A percentile compares a stretch with the other conserved stretches of the same genome.
phyloP scores from a whole-genome alignment of 2,329 filamentous ascomycete genomes.

The Aspergillus cejpii region DNA sequence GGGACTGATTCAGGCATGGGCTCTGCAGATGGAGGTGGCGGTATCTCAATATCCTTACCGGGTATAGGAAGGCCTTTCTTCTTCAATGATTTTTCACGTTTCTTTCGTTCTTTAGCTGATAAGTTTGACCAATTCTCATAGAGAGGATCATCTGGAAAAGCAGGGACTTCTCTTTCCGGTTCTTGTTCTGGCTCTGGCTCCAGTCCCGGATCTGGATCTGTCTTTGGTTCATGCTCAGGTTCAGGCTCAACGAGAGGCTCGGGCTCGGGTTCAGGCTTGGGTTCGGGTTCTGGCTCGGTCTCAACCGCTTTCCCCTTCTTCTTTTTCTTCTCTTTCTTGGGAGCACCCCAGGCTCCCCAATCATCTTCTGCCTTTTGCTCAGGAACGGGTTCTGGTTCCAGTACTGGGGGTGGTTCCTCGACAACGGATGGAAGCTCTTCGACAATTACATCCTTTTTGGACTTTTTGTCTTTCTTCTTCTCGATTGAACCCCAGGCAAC shows the following conservation, averaged over 20 bases:
- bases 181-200: constrained; percentile 24
- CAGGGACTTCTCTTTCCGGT: constrained; percentile 20
- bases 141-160: constrained; percentile 33
- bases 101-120: constrained; percentile 42
- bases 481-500: constrained; percentile 24
- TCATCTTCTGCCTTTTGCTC: constrained; percentile 22
- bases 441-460: constrained; percentile 24
- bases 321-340: constrained; percentile 29
- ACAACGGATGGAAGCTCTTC: constrained; percentile 16
- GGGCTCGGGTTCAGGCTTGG: constrained; percentile 17
- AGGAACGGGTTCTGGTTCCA: constrained; percentile 15
- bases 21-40: constrained; percentile 17
- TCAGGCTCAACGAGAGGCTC: constrained; percentile 3
- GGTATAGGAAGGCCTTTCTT: constrained; percentile 28
- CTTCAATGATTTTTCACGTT: constrained; percentile 31
- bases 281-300: constrained; percentile 14
- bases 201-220: constrained; percentile 30
- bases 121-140: constrained; percentile 32
- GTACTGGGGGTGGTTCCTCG: constrained; percentile 15
- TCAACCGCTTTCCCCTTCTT: constrained; percentile 24
- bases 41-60: constrained; percentile 24
- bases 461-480: constrained; percentile 42
- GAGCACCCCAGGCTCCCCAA: constrained; percentile 23
- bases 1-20: constrained; percentile 22
- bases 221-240: constrained; percentile 18